Conservation (phyloP, 768 basidiomycete species). For the Asterophora parasitica region DNA sequence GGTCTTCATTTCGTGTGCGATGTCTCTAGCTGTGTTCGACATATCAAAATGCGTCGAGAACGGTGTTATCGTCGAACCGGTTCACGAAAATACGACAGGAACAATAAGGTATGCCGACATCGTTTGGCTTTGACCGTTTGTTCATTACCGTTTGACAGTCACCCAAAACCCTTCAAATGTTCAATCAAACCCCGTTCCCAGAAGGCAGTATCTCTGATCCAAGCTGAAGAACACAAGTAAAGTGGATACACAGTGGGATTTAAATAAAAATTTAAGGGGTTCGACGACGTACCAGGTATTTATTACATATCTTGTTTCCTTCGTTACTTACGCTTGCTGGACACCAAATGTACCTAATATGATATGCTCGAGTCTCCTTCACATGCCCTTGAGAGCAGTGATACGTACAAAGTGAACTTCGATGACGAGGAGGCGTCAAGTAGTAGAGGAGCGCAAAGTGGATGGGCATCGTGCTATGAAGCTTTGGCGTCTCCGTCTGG, state of each 20-base stretch:
- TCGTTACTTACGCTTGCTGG: constrained; percentile 19
- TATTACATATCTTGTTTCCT: constrained; percentile 33
- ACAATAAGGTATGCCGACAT: constrained; percentile 49
- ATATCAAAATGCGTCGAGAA: constrained; percentile 44
- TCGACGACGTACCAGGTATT: constrained; percentile 18
- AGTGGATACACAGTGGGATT: constrained; percentile 4
- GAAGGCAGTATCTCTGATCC: constrained; percentile 49
- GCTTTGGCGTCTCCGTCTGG: neutral
- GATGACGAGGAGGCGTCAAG: no score
- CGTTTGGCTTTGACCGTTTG: neutral
- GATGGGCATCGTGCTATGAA: constrained; percentile 7
- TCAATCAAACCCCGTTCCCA: constrained; percentile 56
- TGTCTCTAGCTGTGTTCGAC: constrained; percentile 49
- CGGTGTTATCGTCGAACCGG: constrained; percentile 42
- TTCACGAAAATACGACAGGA: constrained; percentile 54
- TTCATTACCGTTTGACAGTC: constrained; percentile 29
- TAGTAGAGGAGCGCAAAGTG: neutral
- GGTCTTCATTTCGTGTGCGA: constrained; percentile 47
- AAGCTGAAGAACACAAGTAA: constrained; percentile 32
- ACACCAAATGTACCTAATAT: constrained; percentile 15
- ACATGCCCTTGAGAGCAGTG: constrained; percentile 7
- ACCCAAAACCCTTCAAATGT: constrained; percentile 61
- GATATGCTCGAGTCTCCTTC: constrained; percentile 10
- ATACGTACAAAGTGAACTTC: constrained; percentile 3
- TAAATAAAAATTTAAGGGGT: constrained; percentile 9